Evolutionary conservation across 2,329 filamentous ascomycete species (phyloP).

Genomic region (Fusarium papillatum): DNA sequence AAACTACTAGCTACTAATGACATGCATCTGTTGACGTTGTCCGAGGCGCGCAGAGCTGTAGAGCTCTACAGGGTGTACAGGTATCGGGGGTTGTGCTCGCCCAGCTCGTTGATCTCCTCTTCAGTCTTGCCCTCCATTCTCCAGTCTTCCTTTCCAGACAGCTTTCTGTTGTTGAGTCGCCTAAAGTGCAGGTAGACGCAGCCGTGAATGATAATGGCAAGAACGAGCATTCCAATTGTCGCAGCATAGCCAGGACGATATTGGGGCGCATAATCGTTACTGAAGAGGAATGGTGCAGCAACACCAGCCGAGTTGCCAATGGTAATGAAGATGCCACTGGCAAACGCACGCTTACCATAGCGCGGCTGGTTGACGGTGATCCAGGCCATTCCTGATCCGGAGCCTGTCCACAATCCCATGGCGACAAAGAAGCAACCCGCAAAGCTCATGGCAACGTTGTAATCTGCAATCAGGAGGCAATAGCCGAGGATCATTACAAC

Average conservation of each 20-base stretch:
- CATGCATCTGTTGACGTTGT: neutral
- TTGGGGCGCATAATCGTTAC: neutral
- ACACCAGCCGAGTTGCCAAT: slow-evolving; percentile 12
- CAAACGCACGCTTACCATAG: slow-evolving; percentile 11
- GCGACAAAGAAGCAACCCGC: slow-evolving; percentile 11
- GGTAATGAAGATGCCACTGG: slow-evolving; percentile 12
- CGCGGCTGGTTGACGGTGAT: slow-evolving; percentile 11
- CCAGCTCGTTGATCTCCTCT: slow-evolving; percentile 6
- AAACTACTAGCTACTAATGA: neutral
- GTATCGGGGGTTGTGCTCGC: slow-evolving; percentile 12
- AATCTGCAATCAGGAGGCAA: slow-evolving; percentile 4
- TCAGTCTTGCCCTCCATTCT: slow-evolving; percentile 11
- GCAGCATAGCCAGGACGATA: slow-evolving; percentile 6
- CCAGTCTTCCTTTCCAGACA: slow-evolving; percentile 9
- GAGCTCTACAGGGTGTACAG: slow-evolving; percentile 6
- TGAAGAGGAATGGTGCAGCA: slow-evolving; percentile 8
- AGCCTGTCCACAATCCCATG: slow-evolving; percentile 9
- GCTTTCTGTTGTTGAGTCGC: slow-evolving; percentile 4
- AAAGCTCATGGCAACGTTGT: slow-evolving; percentile 8
- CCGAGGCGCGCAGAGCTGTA: neutral
- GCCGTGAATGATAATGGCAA: slow-evolving; percentile 4
- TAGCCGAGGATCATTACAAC: slow-evolving; percentile 5
- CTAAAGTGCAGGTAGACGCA: slow-evolving; percentile 9
- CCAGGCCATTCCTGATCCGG: slow-evolving; percentile 10
- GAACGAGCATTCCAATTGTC: slow-evolving; percentile 8